Conservation (phyloP, 192 early-diverging fungal genomes). For the Lobulomyces angularis region DNA sequence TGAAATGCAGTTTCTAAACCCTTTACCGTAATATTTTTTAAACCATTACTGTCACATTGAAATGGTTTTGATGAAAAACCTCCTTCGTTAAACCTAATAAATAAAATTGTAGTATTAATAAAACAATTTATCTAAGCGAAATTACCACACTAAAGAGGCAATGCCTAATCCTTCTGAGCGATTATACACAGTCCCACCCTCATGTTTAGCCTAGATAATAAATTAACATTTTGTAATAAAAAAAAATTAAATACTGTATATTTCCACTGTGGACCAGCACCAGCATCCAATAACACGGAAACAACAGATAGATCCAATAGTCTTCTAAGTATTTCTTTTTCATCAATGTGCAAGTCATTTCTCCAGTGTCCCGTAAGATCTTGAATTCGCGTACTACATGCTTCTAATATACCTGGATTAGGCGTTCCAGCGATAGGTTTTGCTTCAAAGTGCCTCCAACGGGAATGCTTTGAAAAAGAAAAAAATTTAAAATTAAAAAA, state of each 20-base stretch:
- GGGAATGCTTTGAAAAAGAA: constrained; percentile 75
- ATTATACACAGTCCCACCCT: constrained; percentile 32
- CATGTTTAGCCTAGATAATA: too few relatives aligned
- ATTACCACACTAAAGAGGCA: constrained; percentile 59
- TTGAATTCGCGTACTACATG: constrained; percentile 11
- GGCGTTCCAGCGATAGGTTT: constrained; percentile 10
- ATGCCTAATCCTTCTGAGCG: constrained; percentile 80
- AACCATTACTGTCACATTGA: constrained; percentile 56
- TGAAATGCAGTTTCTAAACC: constrained; percentile 59
- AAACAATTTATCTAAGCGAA: too few relatives aligned
- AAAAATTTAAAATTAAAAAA: not conserved
- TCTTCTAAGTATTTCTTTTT: constrained; percentile 33
- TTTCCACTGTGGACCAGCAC: constrained; percentile 72
- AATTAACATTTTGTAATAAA: too few relatives aligned
- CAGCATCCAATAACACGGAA: constrained; percentile 84
- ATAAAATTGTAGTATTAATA: too few relatives aligned
- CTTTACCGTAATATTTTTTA: constrained; percentile 35
- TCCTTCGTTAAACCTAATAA: constrained; percentile 76
- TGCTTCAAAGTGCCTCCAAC: constrained; percentile 74
- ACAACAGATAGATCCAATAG: constrained; percentile 77
- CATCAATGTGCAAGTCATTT: constrained; percentile 10
- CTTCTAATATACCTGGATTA: constrained; percentile 17
- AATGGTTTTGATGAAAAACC: constrained; percentile 56
- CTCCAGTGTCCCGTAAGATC: constrained; percentile 28
- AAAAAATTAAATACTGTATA: constrained; percentile 29